phyloP scores from a whole-genome alignment of 2,329 filamentous ascomycete species.

The Arachnomyces sp. region DNA sequence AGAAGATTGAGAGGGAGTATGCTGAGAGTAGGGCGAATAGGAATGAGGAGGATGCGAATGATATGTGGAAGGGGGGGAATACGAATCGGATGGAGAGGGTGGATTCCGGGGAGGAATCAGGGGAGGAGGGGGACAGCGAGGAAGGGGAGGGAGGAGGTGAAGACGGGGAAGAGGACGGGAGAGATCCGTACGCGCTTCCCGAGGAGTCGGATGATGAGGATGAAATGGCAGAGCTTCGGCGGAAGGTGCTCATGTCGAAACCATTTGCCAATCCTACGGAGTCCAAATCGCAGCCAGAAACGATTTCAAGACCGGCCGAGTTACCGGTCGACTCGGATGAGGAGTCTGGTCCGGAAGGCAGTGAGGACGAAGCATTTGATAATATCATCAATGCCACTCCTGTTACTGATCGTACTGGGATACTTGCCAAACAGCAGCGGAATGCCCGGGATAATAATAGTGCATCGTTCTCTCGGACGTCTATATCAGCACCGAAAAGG shows the following conservation, averaged over 20 bases:
- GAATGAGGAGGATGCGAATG: conserved; percentile 49
- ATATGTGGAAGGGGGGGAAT: conserved; percentile 88
- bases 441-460: conserved; percentile 41
- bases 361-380: conserved; percentile 70
- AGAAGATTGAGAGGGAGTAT: conserved; percentile 83
- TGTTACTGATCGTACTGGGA: conserved; percentile 76
- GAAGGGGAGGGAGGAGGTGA: conserved; percentile 38
- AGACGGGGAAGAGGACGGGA: conserved; percentile 38
- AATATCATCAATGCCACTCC: conserved; percentile 87
- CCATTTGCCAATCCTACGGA: conserved; percentile 59
- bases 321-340: conserved; percentile 49
- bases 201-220: conserved; percentile 75
- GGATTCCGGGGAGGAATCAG: conserved; percentile 29
- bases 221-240: conserved; percentile 85
- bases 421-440: conserved; percentile 52
- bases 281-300: conserved; percentile 44
- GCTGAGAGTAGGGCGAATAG: conserved; percentile 62
- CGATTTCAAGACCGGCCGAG: conserved; percentile 52
- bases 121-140: conserved; percentile 37
- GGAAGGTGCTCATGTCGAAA: conserved; percentile 84
- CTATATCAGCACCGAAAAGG: conserved; percentile 41
- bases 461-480: conserved; percentile 42
- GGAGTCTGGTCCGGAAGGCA: conserved; percentile 61
- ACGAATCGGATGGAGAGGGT: conserved; percentile 61
- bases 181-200: conserved; percentile 67